These are phyloP conservation scores for Gossypium lobatum DNA, from an alignment of 441 rosid species.

Conservation along the genomic window DNA sequence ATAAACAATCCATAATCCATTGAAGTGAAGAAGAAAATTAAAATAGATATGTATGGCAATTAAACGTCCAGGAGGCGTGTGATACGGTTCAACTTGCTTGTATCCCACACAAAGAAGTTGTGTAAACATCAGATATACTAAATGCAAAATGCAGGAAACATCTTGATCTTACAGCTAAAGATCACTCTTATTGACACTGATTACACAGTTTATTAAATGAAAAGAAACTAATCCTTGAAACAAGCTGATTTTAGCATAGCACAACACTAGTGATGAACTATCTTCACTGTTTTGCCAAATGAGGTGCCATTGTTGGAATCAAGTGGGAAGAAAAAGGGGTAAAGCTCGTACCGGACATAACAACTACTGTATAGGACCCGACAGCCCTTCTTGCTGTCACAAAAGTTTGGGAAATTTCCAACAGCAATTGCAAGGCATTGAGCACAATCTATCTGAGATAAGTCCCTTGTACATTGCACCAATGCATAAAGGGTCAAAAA, in stretches of 20 bases:
- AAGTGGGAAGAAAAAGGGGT: neutral
- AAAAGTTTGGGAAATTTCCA: slow-evolving; percentile 40
- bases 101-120: neutral
- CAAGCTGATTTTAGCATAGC: neutral
- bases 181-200: slow-evolving; percentile 10
- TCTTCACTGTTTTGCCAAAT: neutral
- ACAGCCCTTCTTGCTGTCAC: slow-evolving; percentile 52
- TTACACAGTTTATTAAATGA: slow-evolving; percentile 1
- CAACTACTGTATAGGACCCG: slow-evolving; percentile 66
- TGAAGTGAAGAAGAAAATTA: too few species aligned
- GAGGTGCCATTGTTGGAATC: neutral
- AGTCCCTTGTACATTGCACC: slow-evolving; percentile 71
- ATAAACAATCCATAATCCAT: too few species aligned
- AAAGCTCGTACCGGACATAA: slow-evolving; percentile 32
- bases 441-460: slow-evolving; percentile 46
- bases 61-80: slow-evolving; percentile 11
- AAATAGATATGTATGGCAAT: too few species aligned
- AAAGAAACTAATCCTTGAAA: slow-evolving; percentile 11
- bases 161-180: neutral
- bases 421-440: slow-evolving; percentile 67
- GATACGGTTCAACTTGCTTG: neutral
- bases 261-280: slow-evolving; percentile 9
- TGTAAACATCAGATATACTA: slow-evolving; percentile 8
- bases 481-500: slow-evolving; percentile 55
- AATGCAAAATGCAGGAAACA: neutral